Conservation (phyloP, 2,329 filamentous ascomycete species). For the Thielaviopsis cerberus region DNA sequence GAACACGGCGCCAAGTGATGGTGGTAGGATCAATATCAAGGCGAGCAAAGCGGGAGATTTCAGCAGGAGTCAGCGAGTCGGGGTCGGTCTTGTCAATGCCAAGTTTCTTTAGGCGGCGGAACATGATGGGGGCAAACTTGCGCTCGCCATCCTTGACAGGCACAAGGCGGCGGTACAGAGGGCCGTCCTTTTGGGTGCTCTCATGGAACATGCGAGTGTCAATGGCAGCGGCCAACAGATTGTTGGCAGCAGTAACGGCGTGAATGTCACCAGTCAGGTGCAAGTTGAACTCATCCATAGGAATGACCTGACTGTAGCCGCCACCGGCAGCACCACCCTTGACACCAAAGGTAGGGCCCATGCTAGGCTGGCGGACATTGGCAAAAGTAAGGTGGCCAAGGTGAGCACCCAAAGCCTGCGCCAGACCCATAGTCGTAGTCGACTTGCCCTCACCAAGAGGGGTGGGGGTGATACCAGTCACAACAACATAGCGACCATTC, state of each 20-base stretch:
- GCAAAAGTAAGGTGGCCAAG: slow-evolving; percentile 78
- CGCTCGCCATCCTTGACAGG: slow-evolving; percentile 80
- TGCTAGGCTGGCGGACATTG: slow-evolving; percentile 90
- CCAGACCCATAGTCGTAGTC: slow-evolving; percentile 88
- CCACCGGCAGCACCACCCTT: slow-evolving; percentile 95
- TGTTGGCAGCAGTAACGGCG: slow-evolving; percentile 91
- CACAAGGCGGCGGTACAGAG: slow-evolving; percentile 74
- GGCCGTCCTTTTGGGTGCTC: slow-evolving; percentile 75
- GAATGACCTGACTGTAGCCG: slow-evolving; percentile 96
- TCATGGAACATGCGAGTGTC: slow-evolving; percentile 98
- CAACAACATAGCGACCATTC: slow-evolving; percentile 78
- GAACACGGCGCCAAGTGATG: slow-evolving; percentile 88
- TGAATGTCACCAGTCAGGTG: slow-evolving; percentile 96
- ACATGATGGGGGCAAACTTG: slow-evolving; percentile 75
- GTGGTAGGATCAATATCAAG: slow-evolving; percentile 92
- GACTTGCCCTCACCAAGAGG: slow-evolving; percentile 96
- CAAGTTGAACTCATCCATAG: slow-evolving; percentile 99
- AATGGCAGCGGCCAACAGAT: slow-evolving; percentile 84
- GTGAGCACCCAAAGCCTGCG: slow-evolving; percentile 80
- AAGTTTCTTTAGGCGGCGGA: slow-evolving; percentile 81
- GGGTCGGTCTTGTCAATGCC: slow-evolving; percentile 92
- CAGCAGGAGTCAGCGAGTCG: slow-evolving; percentile 73
- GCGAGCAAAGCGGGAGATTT: slow-evolving; percentile 73
- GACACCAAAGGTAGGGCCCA: slow-evolving; percentile 96
- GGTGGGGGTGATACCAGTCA: slow-evolving; percentile 91